Percentiles rank a stretch among this genome's conserved stretches.
These are phyloP conservation scores for Cutaneotrichosporon spelunceum DNA, from an alignment of 1,284 basidiomycete genomes.

Conservation along the genomic window DNA sequence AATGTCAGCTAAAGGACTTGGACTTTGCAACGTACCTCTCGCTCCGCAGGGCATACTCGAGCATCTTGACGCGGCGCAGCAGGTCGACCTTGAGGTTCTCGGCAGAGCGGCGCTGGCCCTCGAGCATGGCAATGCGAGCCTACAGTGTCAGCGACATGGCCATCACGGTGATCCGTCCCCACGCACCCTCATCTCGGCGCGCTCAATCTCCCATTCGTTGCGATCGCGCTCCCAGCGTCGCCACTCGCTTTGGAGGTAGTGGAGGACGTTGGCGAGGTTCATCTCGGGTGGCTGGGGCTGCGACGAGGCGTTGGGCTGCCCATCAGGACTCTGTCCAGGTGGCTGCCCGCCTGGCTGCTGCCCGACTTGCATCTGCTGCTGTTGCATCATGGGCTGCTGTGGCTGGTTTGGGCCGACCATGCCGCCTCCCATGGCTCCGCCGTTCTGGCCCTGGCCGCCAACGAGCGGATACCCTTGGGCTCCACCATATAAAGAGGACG, in stretches of 20 bases:
- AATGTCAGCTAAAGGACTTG: conserved; percentile 7
- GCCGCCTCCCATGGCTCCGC: conserved; percentile 17
- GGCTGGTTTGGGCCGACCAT: conserved; percentile 13
- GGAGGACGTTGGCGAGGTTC: conserved; percentile 89
- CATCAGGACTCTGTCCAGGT: conserved; percentile 24
- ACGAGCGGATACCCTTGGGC: conserved; percentile 10
- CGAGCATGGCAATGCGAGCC: conserved; percentile 95
- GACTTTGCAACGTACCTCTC: conserved; percentile 65
- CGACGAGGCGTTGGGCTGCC: conserved; percentile 30
- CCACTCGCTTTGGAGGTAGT: conserved; percentile 98
- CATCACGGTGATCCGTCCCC: conserved; percentile 2
- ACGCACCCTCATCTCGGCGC: conserved; percentile 95
- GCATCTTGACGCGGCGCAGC: conserved; percentile 96
- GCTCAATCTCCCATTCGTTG: conserved; percentile 99
- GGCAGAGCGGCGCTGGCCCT: conserved; percentile 91
- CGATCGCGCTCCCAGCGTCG: conserved; percentile 91
- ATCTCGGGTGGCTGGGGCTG: conserved; percentile 58
- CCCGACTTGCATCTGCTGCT: conserved; percentile 14
- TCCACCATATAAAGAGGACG: conserved; percentile 15
- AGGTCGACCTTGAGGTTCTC: conserved; percentile 96
- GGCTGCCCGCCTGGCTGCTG: conserved; percentile 18
- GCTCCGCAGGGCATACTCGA: conserved; percentile 90
- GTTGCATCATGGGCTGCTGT: conserved; percentile 9
- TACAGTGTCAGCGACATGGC: conserved; percentile 42
- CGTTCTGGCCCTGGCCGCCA: conserved; percentile 19